Conservation (phyloP, 768 basidiomycete species). For the Suillus decipiens region DNA sequence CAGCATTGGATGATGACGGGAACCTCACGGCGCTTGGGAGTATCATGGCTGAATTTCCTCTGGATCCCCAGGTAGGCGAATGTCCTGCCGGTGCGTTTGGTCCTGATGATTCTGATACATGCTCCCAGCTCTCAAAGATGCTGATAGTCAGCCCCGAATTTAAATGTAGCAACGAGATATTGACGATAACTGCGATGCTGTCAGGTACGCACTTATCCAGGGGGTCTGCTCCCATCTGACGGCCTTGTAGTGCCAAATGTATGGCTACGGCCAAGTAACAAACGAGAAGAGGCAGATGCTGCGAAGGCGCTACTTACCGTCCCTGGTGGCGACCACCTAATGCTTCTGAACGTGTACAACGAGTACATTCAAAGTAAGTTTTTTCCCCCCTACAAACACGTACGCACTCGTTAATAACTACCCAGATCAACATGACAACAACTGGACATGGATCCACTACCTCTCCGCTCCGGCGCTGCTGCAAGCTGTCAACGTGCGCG, state of each 20-base stretch:
- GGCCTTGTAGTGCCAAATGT: conserved; percentile 69
- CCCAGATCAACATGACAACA: conserved; percentile 71
- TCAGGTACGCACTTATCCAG: conserved; percentile 56
- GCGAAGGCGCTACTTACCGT: conserved; percentile 88
- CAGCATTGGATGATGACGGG: conserved; percentile 93
- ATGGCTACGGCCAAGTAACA: conserved; percentile 90
- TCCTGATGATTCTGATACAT: conserved; percentile 1
- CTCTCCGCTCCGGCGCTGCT: conserved; percentile 79
- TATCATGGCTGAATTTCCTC: conserved; percentile 97
- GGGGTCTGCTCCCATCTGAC: conserved; percentile 5
- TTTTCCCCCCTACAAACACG: conserved; percentile 2
- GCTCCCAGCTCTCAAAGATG: conserved; percentile 76
- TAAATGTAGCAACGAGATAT: conserved; percentile 92
- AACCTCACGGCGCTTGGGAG: conserved; percentile 82
- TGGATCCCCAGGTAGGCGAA: conserved; percentile 85
- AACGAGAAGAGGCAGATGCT: conserved; percentile 87
- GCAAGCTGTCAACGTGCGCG: conserved; percentile 92
- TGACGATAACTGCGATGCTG: conserved; percentile 96
- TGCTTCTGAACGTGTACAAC: conserved; percentile 93
- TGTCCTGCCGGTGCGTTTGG: not conserved
- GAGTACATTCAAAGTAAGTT: conserved; percentile 79
- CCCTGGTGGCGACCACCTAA: conserved; percentile 96
- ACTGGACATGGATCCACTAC: conserved; percentile 93
- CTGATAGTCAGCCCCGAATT: conserved; percentile 94
- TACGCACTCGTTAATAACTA: conserved; percentile 2